Evolutionary conservation across 768 basidiomycete species (phyloP), one percentile per base, ranked within the genome.

Genomic region (Pisolithus albus): DNA sequence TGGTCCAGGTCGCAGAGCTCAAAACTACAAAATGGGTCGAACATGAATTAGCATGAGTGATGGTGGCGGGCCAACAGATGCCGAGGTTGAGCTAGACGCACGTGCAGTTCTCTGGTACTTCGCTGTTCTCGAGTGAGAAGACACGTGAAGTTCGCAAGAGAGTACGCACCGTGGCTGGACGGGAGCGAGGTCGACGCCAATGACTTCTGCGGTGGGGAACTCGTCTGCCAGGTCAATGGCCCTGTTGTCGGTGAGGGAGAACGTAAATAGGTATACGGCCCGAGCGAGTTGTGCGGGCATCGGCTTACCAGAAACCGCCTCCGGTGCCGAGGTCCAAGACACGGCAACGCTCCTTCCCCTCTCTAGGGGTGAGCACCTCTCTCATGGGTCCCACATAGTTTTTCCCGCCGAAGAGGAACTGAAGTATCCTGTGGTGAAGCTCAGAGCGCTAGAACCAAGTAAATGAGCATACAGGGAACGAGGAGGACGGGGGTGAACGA

Each of bases 201-300:
- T 75, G 55, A 86, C 81, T 56, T 85, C 81, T 52, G 75, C 82
- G 46, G 69, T 63, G 41, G 80, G 81, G 64, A 87, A 86, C 65
- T 84, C 83, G 58, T 86, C 82, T 46, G 84, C 85, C 68, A 86
- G 78, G 64, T 82, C 81, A 56, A 86, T 79, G 23, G 85, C 82
- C 84, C 83, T 86, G 58, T 49, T 45, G 24, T 44, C 41, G 24
- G 19, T 8, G 47, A 48, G 47, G 43, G 21, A 49, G 7, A 23
- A 48, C 26, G 34, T 23, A 47, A 47, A 47, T 18, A n/a, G 24
- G 24, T 36, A 47, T 49, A 56, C 42, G 16, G 3, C 37, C 21
- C 24, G 34, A 37, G 37, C 19, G 46, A 13, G 43, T 55, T 54
- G 18, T 49, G 49, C 21, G 46, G 30, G 19, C 32, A 13, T 23